phyloP scores from a whole-genome alignment of 306 rosid genomes.

The Quercus gilva region DNA sequence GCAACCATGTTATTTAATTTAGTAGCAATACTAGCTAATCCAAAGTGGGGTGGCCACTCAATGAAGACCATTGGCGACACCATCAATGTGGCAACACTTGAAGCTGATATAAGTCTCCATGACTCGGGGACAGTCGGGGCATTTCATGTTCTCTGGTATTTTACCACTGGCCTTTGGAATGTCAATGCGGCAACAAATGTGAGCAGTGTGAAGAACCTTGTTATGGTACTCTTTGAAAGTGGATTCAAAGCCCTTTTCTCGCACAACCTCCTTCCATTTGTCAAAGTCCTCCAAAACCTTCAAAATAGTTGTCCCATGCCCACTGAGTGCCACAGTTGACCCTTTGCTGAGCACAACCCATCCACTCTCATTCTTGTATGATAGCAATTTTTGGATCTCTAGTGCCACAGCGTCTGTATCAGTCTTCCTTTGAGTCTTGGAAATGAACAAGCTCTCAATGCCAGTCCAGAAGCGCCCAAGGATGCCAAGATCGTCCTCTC shows the following conservation, averaged over 20 bases:
- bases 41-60: background rate
- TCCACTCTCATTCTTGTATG: slow-evolving; percentile 36
- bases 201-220: slow-evolving; percentile 11
- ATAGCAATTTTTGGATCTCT: slow-evolving; percentile 33
- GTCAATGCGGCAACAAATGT: slow-evolving; percentile 14
- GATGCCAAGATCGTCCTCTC: slow-evolving; percentile 26
- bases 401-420: background rate
- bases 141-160: slow-evolving; percentile 20
- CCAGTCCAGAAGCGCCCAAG: slow-evolving; percentile 32
- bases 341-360: slow-evolving; percentile 41
- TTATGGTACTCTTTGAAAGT: slow-evolving; percentile 9
- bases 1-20: background rate
- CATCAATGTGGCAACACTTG: slow-evolving; percentile 35
- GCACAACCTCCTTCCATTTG: slow-evolving; percentile 30
- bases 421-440: slow-evolving; percentile 7
- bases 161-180: slow-evolving; percentile 6
- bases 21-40: background rate
- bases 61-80: background rate
- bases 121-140: slow-evolving; percentile 30
- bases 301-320: slow-evolving; percentile 25
- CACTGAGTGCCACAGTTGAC: slow-evolving; percentile 17
- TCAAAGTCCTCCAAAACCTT: slow-evolving; percentile 38
- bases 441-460: slow-evolving; percentile 25
- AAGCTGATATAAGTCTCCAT: slow-evolving; percentile 40
- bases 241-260: slow-evolving; percentile 27